phyloP scores from a whole-genome alignment of 441 rosid genomes.

The Erysimum pusillum region DNA sequence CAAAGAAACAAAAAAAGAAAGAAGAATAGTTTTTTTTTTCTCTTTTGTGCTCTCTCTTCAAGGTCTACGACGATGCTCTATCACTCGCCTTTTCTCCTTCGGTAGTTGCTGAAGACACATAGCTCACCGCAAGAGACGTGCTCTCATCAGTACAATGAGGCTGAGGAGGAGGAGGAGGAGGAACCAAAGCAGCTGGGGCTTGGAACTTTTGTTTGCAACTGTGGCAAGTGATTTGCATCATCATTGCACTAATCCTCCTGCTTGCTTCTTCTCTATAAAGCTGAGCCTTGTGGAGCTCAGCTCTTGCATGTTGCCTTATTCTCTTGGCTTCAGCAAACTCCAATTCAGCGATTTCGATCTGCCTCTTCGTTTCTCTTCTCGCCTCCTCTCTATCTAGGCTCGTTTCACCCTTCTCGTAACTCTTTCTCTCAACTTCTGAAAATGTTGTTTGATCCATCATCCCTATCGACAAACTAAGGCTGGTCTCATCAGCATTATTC shows the following conservation, averaged over 20 bases:
- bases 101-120: constrained; percentile 62
- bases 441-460: constrained; percentile 42
- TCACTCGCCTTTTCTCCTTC: constrained; percentile 62
- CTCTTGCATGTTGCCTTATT: constrained; percentile 75
- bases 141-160: constrained; percentile 57
- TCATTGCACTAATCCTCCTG: constrained; percentile 61
- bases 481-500: constrained; percentile 41
- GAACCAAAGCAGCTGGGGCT: constrained; percentile 41
- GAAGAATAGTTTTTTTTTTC: constrained; percentile 20
- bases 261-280: constrained; percentile 61
- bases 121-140: constrained; percentile 62
- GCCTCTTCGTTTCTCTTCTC: constrained; percentile 60
- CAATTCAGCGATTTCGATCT: constrained; percentile 68
- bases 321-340: constrained; percentile 78
- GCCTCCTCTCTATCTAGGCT: constrained; percentile 67
- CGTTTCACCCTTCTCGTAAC: constrained; percentile 51
- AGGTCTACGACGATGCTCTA: constrained; percentile 44
- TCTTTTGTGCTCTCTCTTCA: constrained; percentile 33
- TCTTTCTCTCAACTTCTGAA: constrained; percentile 23
- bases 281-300: constrained; percentile 70
- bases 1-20: constrained; percentile 11
- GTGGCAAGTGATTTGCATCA: constrained; percentile 75
- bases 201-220: constrained; percentile 71
- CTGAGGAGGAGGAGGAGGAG: constrained; percentile 38
- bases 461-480: constrained; percentile 51